Evolutionary conservation across 495 filamentous ascomycete species (phyloP).

Genomic region (Margaritispora aquatica): DNA sequence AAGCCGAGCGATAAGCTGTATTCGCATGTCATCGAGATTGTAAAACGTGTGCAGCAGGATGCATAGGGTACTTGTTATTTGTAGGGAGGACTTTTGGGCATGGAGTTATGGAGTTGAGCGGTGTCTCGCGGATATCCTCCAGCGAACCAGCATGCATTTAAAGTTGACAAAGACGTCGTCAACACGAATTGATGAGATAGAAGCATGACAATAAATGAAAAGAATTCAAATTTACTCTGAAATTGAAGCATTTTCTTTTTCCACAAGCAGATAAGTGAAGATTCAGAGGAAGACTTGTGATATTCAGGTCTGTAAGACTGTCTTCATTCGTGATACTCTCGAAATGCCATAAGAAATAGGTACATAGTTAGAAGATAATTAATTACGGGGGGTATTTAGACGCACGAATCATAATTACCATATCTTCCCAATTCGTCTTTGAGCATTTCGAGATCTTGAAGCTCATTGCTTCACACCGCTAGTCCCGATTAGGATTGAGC

Average conservation of each 20-base stretch:
- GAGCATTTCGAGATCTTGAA: no score
- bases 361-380: no score
- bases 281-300: no score
- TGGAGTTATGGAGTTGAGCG: conserved; percentile 10
- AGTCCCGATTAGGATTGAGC: background rate
- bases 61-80: conserved; percentile 19
- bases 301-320: no score
- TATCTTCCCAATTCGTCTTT: no score
- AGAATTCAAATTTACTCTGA: no score
- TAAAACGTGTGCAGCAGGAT: conserved; percentile 70
- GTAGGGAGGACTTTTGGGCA: background rate
- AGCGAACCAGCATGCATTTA: conserved; percentile 4
- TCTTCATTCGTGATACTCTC: no score
- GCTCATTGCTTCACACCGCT: background rate
- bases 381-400: no score
- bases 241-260: no score
- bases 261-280: no score
- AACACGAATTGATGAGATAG: background rate
- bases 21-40: conserved; percentile 59
- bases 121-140: conserved; percentile 9
- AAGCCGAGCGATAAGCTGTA: conserved; percentile 67
- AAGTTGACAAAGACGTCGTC: background rate
- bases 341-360: no score
- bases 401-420: no score
- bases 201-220: background rate